A percentile compares a stretch with the other conserved stretches of the same genome.
phyloP scores from a whole-genome alignment of 2,329 filamentous ascomycete genomes.

The Phyllosticta ampelicida region DNA sequence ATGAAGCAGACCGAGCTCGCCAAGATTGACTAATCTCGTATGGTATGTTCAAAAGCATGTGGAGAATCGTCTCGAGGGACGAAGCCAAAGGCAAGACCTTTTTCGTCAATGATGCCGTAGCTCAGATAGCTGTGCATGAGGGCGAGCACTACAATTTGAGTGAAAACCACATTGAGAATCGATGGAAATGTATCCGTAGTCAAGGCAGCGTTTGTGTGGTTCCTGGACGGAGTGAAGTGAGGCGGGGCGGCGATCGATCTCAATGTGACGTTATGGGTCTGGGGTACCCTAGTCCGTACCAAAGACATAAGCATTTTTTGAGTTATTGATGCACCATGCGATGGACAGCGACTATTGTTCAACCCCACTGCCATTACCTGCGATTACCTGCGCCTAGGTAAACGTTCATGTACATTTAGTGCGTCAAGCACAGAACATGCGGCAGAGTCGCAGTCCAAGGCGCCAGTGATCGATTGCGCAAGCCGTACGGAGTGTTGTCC shows the following conservation, averaged over 20 bases:
- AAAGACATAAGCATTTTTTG: not conserved
- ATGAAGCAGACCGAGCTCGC: not conserved
- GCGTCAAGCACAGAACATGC: not conserved
- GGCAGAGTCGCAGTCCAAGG: not conserved
- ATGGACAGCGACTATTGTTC: not conserved
- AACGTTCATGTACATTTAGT: not conserved
- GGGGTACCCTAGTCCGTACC: not conserved
- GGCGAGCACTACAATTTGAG: not conserved
- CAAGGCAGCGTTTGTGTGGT: not conserved
- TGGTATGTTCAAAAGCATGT: not conserved
- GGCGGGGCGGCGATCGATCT: not conserved
- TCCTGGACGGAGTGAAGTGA: not conserved
- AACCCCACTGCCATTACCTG: not conserved
- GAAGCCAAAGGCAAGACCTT: not conserved
- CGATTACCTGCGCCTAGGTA: not conserved
- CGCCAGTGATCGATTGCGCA: not conserved
- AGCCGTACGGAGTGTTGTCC: not conserved
- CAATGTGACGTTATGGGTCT: not conserved
- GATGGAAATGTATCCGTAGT: not conserved
- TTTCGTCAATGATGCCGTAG: not conserved
- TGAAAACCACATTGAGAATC: not conserved
- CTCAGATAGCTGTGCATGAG: not conserved
- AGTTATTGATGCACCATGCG: not conserved
- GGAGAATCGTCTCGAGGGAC: not conserved
- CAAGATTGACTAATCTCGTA: not conserved